phyloP scores from a whole-genome alignment of 129 eudicot genomes.

The Centella asiatica region DNA sequence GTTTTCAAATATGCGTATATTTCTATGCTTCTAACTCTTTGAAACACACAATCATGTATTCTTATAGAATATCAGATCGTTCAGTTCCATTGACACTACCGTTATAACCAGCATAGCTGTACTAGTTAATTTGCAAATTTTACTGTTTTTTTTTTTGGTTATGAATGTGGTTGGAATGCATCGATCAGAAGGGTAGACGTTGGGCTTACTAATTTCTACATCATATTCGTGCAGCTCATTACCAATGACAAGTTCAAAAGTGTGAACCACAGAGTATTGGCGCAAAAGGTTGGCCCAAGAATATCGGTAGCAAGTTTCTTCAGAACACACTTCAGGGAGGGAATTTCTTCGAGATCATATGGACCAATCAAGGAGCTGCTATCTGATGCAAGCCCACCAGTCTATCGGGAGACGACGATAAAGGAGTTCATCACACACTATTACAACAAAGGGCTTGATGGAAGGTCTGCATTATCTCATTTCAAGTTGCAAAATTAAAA shows the following conservation, averaged over 20 bases:
- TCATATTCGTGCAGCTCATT: conserved; percentile 7
- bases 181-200: background rate
- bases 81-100: no score
- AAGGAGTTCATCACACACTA: conserved; percentile 15
- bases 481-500: conserved; percentile 1
- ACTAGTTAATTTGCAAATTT: no score
- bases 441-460: conserved; percentile 16
- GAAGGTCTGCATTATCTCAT: conserved; percentile 9
- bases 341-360: conserved; percentile 3
- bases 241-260: conserved; percentile 14
- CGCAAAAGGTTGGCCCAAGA: conserved; percentile 10
- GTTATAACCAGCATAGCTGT: no score
- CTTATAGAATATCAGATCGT: no score
- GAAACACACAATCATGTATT: no score
- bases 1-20: no score
- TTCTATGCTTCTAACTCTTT: no score
- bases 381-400: conserved; percentile 12
- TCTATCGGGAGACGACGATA: background rate
- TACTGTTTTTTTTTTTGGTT: background rate
- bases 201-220: background rate
- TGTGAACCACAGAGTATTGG: conserved; percentile 14
- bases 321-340: conserved; percentile 8
- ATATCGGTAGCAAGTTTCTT: conserved; percentile 16
- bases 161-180: background rate
- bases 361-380: conserved; percentile 17